Percentiles rank a stretch among this genome's conserved stretches.
Evolutionary conservation across 768 basidiomycete species (phyloP).

Genomic region (Kwoniella sp.): DNA sequence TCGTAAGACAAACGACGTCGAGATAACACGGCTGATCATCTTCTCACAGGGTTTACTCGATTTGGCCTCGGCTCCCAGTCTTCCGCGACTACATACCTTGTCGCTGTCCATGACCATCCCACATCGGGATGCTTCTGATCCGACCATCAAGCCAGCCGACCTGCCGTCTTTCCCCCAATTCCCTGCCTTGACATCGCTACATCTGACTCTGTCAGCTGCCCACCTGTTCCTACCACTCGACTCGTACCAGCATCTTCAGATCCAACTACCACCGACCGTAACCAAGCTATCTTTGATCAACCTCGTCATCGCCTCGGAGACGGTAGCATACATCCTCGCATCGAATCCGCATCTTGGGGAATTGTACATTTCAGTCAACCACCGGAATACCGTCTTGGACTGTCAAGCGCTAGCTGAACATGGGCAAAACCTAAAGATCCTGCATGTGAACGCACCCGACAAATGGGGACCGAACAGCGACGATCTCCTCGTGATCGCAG

Average conservation of each 20-base stretch:
- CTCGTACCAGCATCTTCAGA: constrained; percentile 13
- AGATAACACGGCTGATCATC: background rate
- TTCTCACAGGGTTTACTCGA: constrained; percentile 33
- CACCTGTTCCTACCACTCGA: constrained; percentile 13
- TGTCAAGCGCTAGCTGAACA: constrained; percentile 10
- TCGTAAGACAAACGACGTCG: background rate
- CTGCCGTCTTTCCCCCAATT: constrained; percentile 30
- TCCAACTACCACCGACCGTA: constrained; percentile 13
- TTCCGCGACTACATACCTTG: constrained; percentile 32
- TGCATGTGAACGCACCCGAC: constrained; percentile 41
- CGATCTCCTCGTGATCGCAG: constrained; percentile 31
- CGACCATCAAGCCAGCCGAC: constrained; percentile 15
- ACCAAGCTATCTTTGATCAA: constrained; percentile 38
- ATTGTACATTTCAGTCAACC: constrained; percentile 40
- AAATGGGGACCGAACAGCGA: constrained; percentile 35
- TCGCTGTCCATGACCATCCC: constrained; percentile 40
- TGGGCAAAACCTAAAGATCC: constrained; percentile 20
- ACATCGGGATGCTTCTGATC: constrained; percentile 17
- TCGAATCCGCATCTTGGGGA: constrained; percentile 30
- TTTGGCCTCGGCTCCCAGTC: constrained; percentile 23
- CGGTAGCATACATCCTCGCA: constrained; percentile 23
- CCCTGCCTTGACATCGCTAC: constrained; percentile 28
- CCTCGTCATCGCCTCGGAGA: constrained; percentile 27
- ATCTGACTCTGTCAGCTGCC: constrained; percentile 38
- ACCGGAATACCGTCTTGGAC: constrained; percentile 25